Conservation (phyloP, 179 eudicot species). For the Carnegiea gigantea region DNA sequence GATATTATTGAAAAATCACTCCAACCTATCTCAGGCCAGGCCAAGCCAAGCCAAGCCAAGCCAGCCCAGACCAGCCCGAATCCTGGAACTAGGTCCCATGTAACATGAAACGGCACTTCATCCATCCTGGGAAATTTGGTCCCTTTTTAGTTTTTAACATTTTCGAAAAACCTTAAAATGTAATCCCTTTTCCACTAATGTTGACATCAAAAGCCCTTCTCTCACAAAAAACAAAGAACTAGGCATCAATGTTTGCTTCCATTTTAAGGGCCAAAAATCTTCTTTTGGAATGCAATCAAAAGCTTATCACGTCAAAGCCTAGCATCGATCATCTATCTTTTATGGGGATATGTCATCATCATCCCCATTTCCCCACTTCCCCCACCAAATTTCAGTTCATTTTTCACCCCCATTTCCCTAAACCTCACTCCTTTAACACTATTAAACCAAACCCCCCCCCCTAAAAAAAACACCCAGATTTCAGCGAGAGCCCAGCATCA, state of each 20-base stretch:
- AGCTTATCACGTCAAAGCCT: background rate
- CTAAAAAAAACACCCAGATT: background rate
- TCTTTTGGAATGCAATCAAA: background rate
- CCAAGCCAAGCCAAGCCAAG: no score
- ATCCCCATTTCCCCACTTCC: background rate
- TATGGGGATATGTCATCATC: background rate
- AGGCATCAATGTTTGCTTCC: no score
- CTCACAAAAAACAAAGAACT: background rate
- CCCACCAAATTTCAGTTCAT: no score
- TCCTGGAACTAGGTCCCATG: background rate
- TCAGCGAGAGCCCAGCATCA: no score
- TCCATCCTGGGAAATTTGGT: background rate
- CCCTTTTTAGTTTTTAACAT: background rate
- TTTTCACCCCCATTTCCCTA: background rate
- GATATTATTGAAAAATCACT: no score
- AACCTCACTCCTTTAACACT: background rate
- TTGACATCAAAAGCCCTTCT: background rate
- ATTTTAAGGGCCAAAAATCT: no score
- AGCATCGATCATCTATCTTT: no score
- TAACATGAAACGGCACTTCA: no score
- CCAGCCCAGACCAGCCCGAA: background rate
- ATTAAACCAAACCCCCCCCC: background rate
- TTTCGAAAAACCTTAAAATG: background rate
- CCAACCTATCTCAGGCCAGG: background rate
- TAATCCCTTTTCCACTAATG: background rate